These are phyloP conservation scores for Heterobasidion irregulare DNA, from an alignment of 1,284 basidiomycete species.

Conservation along the genomic window DNA sequence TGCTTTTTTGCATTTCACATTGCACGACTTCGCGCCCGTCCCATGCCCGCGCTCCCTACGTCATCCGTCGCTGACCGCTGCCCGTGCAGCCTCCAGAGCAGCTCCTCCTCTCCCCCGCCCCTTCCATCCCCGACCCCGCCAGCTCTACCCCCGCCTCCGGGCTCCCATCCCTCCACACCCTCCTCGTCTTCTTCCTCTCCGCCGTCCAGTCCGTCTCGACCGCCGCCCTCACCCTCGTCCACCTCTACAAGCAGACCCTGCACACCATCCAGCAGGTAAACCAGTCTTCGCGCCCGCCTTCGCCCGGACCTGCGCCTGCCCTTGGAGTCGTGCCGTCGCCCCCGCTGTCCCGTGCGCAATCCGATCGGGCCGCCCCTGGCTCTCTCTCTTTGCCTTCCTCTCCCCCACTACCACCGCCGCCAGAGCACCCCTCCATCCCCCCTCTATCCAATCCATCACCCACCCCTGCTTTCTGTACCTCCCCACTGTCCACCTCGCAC, in stretches of 20 bases:
- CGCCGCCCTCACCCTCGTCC: conserved; percentile 53
- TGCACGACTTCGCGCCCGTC: no score
- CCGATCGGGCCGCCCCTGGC: background rate
- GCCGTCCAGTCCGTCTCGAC: conserved; percentile 66
- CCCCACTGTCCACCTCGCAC: background rate
- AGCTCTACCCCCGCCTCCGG: conserved; percentile 17
- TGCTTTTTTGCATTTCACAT: no score
- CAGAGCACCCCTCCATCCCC: background rate
- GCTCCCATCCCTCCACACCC: conserved; percentile 45
- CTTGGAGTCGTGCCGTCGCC: background rate
- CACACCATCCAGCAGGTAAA: conserved; percentile 62
- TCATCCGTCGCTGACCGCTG: background rate
- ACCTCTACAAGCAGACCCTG: conserved; percentile 58
- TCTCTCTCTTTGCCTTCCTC: background rate
- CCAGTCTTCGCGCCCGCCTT: conserved; percentile 18
- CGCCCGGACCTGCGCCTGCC: background rate
- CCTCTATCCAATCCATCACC: no score
- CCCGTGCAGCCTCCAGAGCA: background rate
- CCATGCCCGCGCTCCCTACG: no score
- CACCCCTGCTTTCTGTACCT: no score
- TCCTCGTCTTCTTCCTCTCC: conserved; percentile 63
- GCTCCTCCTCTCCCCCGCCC: background rate
- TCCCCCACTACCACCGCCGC: background rate
- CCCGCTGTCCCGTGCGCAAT: background rate
- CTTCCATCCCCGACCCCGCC: conserved; percentile 14